These are phyloP conservation scores for Capniomyces stellatus DNA, from an alignment of 371 early-diverging fungal genomes.

Conservation along the genomic window DNA sequence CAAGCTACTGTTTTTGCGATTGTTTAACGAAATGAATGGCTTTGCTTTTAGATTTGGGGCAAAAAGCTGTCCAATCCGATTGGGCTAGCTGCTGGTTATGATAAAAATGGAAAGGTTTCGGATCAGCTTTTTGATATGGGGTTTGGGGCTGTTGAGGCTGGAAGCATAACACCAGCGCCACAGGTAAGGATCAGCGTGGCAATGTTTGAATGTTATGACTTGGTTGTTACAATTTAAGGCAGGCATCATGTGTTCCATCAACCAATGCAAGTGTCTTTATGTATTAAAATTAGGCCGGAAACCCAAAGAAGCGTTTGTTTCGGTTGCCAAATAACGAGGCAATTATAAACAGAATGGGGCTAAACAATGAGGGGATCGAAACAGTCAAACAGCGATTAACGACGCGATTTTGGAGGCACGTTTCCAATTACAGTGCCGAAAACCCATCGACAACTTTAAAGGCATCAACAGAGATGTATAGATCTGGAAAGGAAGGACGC, in stretches of 20 bases:
- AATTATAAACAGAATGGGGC: conserved; percentile 73
- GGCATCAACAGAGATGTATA: conserved; percentile 11
- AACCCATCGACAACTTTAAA: conserved; percentile 12
- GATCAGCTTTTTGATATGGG: conserved; percentile 59
- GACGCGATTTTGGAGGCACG: conserved; percentile 38
- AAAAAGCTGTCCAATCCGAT: conserved; percentile 49
- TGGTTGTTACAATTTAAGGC: not conserved
- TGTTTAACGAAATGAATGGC: not conserved
- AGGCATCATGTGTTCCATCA: too few species aligned
- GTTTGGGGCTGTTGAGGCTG: conserved; percentile 72
- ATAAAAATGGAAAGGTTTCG: conserved; percentile 68
- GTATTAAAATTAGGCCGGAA: conserved; percentile 30
- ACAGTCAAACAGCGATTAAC: conserved; percentile 35
- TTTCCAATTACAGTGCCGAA: conserved; percentile 26
- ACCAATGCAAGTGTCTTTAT: not conserved
- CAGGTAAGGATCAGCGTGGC: conserved; percentile 26
- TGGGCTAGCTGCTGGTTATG: conserved; percentile 73
- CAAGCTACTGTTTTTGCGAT: not conserved
- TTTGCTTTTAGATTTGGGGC: conserved; percentile 33
- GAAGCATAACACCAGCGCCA: conserved; percentile 60
- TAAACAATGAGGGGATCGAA: conserved; percentile 61
- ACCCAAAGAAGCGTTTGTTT: conserved; percentile 64
- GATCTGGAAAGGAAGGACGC: conserved; percentile 20
- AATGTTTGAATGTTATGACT: not conserved
- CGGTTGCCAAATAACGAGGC: conserved; percentile 45